phyloP scores from a whole-genome alignment of 2,329 filamentous ascomycete genomes.

The Fusarium sp. region DNA sequence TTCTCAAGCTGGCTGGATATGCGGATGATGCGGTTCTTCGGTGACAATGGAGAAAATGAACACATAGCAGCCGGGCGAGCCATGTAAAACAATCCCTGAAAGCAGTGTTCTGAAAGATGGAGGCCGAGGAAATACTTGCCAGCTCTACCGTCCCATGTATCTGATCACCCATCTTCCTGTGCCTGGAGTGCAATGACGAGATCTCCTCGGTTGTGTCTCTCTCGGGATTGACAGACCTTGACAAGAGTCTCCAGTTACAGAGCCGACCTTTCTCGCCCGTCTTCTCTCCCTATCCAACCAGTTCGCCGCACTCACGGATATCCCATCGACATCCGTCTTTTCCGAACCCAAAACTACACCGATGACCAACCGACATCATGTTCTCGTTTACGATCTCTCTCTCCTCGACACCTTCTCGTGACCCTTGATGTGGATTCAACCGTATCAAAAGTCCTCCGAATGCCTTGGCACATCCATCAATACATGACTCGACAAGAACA shows the following conservation, averaged over 20 bases:
- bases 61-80: no score
- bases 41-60: background rate
- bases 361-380: background rate
- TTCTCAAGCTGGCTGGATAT: background rate
- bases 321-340: background rate
- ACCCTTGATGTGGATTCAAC: conserved; percentile 4
- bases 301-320: background rate
- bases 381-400: background rate
- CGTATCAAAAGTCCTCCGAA: conserved; percentile 16
- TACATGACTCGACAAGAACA: background rate
- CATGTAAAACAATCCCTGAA: background rate
- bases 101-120: background rate
- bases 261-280: background rate
- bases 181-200: background rate
- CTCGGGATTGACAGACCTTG: background rate
- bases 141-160: background rate
- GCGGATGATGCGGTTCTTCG: background rate
- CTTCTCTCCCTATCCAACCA: background rate
- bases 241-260: background rate
- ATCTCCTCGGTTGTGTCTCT: background rate
- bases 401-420: conserved; percentile 6
- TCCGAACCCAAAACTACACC: conserved; percentile 7
- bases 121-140: background rate
- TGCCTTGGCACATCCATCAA: conserved; percentile 1
- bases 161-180: background rate